These are phyloP conservation scores for Arabis alpina DNA, from an alignment of 345 rosid genomes.

Conservation along the genomic window DNA sequence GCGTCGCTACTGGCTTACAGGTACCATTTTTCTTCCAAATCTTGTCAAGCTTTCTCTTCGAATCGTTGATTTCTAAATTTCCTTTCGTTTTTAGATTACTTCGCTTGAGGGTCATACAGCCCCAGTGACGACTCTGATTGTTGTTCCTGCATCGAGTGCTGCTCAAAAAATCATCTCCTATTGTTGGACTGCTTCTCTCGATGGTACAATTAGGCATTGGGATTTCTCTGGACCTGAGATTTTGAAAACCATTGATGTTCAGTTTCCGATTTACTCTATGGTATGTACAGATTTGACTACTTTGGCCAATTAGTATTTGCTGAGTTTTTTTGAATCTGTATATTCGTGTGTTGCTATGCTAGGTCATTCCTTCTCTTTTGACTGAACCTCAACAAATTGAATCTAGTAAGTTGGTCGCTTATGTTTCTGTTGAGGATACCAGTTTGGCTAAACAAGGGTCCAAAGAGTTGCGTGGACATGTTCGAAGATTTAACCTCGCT, in stretches of 20 bases:
- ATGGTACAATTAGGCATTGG: constrained; percentile 91
- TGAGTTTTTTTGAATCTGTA: background rate
- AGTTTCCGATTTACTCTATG: constrained; percentile 75
- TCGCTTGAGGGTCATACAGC: constrained; percentile 86
- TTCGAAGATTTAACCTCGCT: constrained; percentile 75
- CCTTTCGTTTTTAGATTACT: constrained; percentile 46
- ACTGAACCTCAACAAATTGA: constrained; percentile 29
- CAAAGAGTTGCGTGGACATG: constrained; percentile 54
- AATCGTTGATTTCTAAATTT: background rate
- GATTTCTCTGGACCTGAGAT: constrained; percentile 80
- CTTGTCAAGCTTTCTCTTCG: background rate
- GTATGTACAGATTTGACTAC: constrained; percentile 39
- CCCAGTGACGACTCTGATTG: constrained; percentile 70
- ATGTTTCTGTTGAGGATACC: constrained; percentile 60
- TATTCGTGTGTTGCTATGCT: constrained; percentile 40
- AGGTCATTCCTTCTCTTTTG: constrained; percentile 49
- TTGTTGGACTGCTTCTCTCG: constrained; percentile 96
- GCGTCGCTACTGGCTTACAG: constrained; percentile 83
- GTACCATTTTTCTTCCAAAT: constrained; percentile 34
- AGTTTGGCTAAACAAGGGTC: constrained; percentile 42
- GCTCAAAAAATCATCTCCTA: constrained; percentile 61
- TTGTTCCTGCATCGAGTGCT: constrained; percentile 65
- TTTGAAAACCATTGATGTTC: constrained; percentile 66
- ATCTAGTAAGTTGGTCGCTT: constrained; percentile 57
- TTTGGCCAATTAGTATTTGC: constrained; percentile 2